Evolutionary conservation across 768 basidiomycete genomes (phyloP).

Genomic region (Suillus plorans): DNA sequence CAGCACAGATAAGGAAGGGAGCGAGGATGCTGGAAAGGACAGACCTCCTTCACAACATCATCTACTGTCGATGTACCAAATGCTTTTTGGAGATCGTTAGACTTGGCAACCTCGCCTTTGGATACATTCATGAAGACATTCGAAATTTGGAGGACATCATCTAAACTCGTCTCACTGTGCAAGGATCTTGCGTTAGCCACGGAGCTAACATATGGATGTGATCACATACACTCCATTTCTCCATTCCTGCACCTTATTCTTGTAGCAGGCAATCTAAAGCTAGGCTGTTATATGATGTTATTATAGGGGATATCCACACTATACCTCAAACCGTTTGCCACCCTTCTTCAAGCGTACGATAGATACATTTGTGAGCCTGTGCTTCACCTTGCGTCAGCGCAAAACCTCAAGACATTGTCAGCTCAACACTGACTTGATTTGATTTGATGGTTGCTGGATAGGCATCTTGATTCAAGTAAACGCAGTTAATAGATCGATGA

Average conservation of each 20-base stretch:
- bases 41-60: constrained; percentile 80
- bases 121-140: constrained; percentile 96
- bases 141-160: constrained; percentile 95
- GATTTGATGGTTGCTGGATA: constrained; percentile 85
- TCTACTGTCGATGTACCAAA: constrained; percentile 76
- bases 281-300: not conserved
- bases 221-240: constrained; percentile 78
- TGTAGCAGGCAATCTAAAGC: constrained; percentile 90
- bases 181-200: constrained; percentile 6
- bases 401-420: constrained; percentile 7
- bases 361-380: constrained; percentile 94
- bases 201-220: not conserved
- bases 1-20: not conserved
- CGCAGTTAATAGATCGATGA: not conserved
- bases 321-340: constrained; percentile 95
- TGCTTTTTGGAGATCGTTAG: constrained; percentile 86
- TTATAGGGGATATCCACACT: not conserved
- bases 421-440: constrained; percentile 66
- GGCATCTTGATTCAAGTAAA: constrained; percentile 29
- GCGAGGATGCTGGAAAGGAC: constrained; percentile 6
- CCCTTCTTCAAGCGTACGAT: constrained; percentile 95
- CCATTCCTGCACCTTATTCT: constrained; percentile 99
- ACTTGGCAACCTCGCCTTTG: constrained; percentile 91
- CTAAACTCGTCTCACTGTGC: constrained; percentile 82
- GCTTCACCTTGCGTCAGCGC: constrained; percentile 8